Base-by-base conservation (phyloP, 352 stramenopile species). In the Pythium monospermum region DNA sequence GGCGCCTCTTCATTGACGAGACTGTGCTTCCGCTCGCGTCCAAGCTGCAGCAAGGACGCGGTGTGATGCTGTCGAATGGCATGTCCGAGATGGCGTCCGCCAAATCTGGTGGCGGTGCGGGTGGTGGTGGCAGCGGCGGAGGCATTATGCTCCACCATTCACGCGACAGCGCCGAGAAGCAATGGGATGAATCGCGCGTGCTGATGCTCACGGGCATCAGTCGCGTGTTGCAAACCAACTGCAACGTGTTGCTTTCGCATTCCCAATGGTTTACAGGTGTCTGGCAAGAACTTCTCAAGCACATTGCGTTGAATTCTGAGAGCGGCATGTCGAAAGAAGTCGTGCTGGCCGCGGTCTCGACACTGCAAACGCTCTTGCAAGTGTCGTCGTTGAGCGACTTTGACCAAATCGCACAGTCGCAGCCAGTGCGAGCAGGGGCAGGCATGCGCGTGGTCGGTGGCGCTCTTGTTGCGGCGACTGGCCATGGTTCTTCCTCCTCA, bases 141-240 rank as follows among this genome's bases (percentile, higher is more conserved):
- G 62, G 55, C 13, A 79, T 89, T 26, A 82, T 95, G 49, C 80
- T 98, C 47, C 96, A 99, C 57, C 95, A 99, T 59, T 98, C 91
- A 13, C 78, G 95, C 16, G 95, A 99, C 71, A 98, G 85, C 31
- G 76, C 76, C 1, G 83, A 90, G 27, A 99, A 99, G 59, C 96
- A 99, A 69, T 99, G 96, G 95, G 87, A 96, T 36, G 95, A 97
- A 56, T 98, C 96, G 13, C 87, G 96, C 36, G 93, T 98, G 25
- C 64, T 98, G 18, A 85, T 97, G 57, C 73, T 99, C 35, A 86
- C 92, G 31, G 96, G 95, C 12, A 80, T 98, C 27, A 95, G 87
- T 54, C 85, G 96, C 47, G 87, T 98, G 1, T 72, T 99, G 15
- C 85, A 91, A 59, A 91, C 77, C 0, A 90, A 94, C 27, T 85